Conservation (phyloP, 352 stramenopile species). For the Phytophthora colocasiae region DNA sequence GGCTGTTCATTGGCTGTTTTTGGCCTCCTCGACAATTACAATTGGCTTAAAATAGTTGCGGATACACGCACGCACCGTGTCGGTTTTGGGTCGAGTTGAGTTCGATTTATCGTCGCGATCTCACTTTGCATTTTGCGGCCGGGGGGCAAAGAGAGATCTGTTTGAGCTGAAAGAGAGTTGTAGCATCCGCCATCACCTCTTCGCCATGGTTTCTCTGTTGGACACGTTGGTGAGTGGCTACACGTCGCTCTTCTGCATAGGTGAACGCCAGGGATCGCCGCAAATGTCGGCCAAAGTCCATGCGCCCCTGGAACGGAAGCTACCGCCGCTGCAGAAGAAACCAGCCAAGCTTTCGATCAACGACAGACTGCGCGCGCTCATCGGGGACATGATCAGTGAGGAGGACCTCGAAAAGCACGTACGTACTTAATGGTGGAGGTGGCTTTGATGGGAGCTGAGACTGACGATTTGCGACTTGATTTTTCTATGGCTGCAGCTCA, state of each 20-base stretch:
- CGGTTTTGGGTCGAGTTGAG: slow-evolving; percentile 10
- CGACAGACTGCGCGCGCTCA: slow-evolving; percentile 64
- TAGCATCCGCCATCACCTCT: not conserved
- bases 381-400: slow-evolving; percentile 70
- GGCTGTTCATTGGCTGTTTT: not conserved
- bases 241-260: slow-evolving; percentile 56
- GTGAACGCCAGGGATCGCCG: slow-evolving; percentile 34
- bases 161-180: not conserved
- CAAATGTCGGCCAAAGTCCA: slow-evolving; percentile 48
- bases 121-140: slow-evolving; percentile 38
- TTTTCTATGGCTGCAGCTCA: slow-evolving; percentile 48
- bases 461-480: slow-evolving; percentile 33
- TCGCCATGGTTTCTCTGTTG: slow-evolving; percentile 30
- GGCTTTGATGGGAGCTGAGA: slow-evolving; percentile 6
- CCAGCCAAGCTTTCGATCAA: slow-evolving; percentile 55
- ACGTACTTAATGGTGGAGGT: slow-evolving; percentile 16
- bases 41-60: slow-evolving; percentile 39
- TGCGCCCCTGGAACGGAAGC: slow-evolving; percentile 20
- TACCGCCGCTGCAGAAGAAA: slow-evolving; percentile 21
- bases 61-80: slow-evolving; percentile 18
- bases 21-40: not conserved
- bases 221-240: slow-evolving; percentile 40
- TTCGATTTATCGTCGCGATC: slow-evolving; percentile 13
- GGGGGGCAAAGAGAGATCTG: slow-evolving; percentile 6
- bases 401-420: slow-evolving; percentile 58